Conservation (phyloP, 345 rosid species). For the Anacardium occidentale region DNA sequence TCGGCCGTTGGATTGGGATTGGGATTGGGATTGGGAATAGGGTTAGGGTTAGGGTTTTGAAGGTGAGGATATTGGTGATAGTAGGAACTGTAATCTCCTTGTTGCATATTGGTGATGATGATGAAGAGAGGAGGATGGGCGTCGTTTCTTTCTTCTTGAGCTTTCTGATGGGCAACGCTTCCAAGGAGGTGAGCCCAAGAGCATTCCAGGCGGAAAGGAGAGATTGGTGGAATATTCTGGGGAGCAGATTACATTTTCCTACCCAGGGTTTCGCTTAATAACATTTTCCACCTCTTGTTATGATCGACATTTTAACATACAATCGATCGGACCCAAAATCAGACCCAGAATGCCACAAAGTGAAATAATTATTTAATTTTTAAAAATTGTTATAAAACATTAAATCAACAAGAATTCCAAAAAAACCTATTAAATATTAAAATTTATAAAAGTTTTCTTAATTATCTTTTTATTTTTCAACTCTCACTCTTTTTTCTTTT, state of each 20-base stretch:
- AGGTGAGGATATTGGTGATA: conserved; percentile 49
- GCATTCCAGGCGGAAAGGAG: background rate
- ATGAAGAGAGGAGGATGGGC: background rate
- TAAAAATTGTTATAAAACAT: no score
- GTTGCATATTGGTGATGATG: conserved; percentile 42
- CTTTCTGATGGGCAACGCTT: background rate
- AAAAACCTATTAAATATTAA: no score
- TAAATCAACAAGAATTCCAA: no score
- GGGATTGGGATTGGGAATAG: conserved; percentile 38
- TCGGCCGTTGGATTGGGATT: conserved; percentile 41
- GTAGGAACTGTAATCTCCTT: conserved; percentile 75
- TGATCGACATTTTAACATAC: no score
- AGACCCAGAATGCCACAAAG: no score
- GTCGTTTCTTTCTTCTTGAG: background rate
- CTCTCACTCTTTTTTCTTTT: no score
- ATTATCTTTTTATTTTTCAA: no score
- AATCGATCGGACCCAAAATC: no score
- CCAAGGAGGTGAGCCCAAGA: background rate
- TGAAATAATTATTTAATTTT: no score
- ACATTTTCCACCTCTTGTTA: no score
- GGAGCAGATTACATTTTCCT: background rate
- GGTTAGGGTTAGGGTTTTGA: conserved; percentile 46
- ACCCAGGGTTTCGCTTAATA: no score
- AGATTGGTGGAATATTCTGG: background rate
- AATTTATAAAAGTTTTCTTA: no score